These are phyloP conservation scores for Pseudoperonospora humuli DNA, from an alignment of 352 stramenopile species.

Conservation along the genomic window DNA sequence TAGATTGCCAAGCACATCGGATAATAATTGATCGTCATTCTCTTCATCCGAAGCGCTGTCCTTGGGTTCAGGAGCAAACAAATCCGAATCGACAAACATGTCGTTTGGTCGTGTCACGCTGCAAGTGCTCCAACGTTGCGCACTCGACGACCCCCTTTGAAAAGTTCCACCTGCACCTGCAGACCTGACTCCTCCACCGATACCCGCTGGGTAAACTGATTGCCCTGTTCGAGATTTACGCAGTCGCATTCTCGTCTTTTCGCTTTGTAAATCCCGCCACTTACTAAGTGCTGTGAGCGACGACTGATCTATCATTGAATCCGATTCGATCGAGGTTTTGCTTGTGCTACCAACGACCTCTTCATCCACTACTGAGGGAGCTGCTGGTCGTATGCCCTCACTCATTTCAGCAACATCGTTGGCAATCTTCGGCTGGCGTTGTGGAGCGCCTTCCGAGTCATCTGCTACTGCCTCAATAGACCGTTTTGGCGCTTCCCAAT, in stretches of 20 bases:
- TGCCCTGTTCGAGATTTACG: constrained; percentile 9
- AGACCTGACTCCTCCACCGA: constrained; percentile 12
- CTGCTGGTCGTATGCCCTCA: not conserved
- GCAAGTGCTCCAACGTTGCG: constrained; percentile 8
- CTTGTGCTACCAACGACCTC: constrained; percentile 27
- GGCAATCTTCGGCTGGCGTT: constrained; percentile 34
- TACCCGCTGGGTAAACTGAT: constrained; percentile 7
- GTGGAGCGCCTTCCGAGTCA: constrained; percentile 57
- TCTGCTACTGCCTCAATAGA: constrained; percentile 23
- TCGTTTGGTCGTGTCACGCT: constrained; percentile 7
- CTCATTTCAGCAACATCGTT: constrained; percentile 4
- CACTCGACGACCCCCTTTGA: constrained; percentile 1
- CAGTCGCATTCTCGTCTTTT: constrained; percentile 13
- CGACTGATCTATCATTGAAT: constrained; percentile 26
- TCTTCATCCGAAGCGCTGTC: constrained; percentile 18
- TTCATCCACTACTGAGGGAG: constrained; percentile 1
- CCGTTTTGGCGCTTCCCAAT: constrained; percentile 5
- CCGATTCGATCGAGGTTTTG: constrained; percentile 25
- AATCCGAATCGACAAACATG: constrained; percentile 1
- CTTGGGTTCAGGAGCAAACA: constrained; percentile 9
- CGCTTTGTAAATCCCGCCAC: constrained; percentile 35
- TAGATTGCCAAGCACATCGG: constrained; percentile 18
- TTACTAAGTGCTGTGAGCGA: constrained; percentile 30
- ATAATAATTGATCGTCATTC: constrained; percentile 14
- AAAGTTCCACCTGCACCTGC: constrained; percentile 10